Evolutionary conservation across 768 basidiomycete species (phyloP).

Genomic region (Tulasnella sp.): DNA sequence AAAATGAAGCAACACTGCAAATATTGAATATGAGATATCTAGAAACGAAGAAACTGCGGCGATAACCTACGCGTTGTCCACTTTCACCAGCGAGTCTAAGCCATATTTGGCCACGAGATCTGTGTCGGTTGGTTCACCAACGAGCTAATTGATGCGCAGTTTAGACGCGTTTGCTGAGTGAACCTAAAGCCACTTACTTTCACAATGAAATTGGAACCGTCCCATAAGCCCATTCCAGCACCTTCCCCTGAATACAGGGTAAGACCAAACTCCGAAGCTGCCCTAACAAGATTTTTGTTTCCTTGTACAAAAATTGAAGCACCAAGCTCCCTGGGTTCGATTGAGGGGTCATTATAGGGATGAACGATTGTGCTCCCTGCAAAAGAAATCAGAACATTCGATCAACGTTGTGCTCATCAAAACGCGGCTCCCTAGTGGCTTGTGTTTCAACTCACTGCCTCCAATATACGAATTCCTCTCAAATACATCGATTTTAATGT

Average conservation of each 20-base stretch:
- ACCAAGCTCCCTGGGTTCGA: slow-evolving; percentile 65
- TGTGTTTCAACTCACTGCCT: slow-evolving; percentile 53
- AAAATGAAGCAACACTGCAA: too few species aligned
- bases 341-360: slow-evolving; percentile 49
- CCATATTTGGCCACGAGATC: too few species aligned
- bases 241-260: slow-evolving; percentile 35
- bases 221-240: slow-evolving; percentile 62
- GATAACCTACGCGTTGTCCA: too few species aligned
- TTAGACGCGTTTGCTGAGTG: too few species aligned
- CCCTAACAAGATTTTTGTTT: slow-evolving; percentile 62
- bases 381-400: too few species aligned
- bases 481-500: slow-evolving; percentile 73
- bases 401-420: too few species aligned
- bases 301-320: slow-evolving; percentile 74
- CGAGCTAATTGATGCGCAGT: slow-evolving; percentile 42
- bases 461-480: slow-evolving; percentile 75
- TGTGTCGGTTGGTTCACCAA: slow-evolving; percentile 37
- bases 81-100: background rate
- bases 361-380: slow-evolving; percentile 70
- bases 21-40: too few species aligned
- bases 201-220: slow-evolving; percentile 59
- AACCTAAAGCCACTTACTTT: slow-evolving; percentile 34
- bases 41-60: background rate
- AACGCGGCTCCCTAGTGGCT: background rate
- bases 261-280: slow-evolving; percentile 67